Conservation (phyloP, 257 asterid species). For the Solanum lycopersicoides region DNA sequence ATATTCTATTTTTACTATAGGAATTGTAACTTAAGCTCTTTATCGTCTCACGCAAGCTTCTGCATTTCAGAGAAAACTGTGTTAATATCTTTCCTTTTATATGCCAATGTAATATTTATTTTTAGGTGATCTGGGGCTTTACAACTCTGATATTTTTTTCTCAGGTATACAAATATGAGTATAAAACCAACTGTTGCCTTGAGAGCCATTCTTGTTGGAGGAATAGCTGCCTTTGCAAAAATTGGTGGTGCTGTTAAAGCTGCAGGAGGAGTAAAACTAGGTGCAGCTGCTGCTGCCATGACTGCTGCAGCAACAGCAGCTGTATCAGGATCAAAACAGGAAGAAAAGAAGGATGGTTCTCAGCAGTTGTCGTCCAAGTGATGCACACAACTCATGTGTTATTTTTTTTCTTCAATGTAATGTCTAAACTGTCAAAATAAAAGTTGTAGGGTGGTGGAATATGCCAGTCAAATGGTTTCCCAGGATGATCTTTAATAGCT, state of each 20-base stretch:
- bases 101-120: background rate
- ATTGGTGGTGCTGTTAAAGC: slow-evolving; percentile 77
- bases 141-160: background rate
- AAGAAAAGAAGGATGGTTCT: slow-evolving; percentile 34
- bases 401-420: background rate
- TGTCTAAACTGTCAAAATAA: background rate
- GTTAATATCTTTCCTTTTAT: background rate
- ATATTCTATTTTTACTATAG: background rate
- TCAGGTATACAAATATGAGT: slow-evolving; percentile 29
- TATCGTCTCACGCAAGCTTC: background rate
- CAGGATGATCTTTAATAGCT: background rate
- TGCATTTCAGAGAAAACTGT: background rate
- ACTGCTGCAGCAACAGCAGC: slow-evolving; percentile 95
- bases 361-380: slow-evolving; percentile 18
- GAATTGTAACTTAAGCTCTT: background rate
- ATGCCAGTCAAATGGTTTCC: background rate
- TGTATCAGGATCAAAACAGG: slow-evolving; percentile 47
- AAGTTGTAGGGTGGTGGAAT: background rate
- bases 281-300: slow-evolving; percentile 84
- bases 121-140: background rate
- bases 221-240: slow-evolving; percentile 83
- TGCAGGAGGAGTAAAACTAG: slow-evolving; percentile 78
- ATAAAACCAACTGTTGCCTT: slow-evolving; percentile 71
- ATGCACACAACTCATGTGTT: background rate
- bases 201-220: slow-evolving; percentile 79